A percentile compares a stretch with the other conserved stretches of the same genome.
Conservation (phyloP, 73 alveolate genomes). For the Tetrahymena malaccensis region DNA sequence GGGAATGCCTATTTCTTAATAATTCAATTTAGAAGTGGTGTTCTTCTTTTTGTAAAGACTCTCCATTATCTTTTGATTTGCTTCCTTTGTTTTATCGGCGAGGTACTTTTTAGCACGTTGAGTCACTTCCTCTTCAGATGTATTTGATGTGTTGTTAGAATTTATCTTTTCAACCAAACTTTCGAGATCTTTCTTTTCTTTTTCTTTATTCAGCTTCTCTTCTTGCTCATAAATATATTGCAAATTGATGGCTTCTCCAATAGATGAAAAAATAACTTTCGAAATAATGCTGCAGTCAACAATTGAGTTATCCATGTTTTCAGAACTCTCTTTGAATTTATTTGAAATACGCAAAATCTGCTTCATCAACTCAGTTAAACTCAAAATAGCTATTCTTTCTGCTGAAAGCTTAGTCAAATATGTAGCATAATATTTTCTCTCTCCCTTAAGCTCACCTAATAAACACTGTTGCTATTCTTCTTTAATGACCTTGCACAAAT, state of each 20-base stretch:
- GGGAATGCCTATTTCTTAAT: neutral
- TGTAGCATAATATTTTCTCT: neutral
- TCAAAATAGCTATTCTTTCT: conserved; percentile 24
- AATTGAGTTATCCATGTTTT: neutral
- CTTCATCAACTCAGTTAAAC: conserved; percentile 19
- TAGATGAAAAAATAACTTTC: conserved; percentile 1
- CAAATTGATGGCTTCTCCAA: conserved; percentile 14
- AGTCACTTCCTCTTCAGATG: conserved; percentile 1
- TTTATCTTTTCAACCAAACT: conserved; percentile 10
- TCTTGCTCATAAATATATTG: conserved; percentile 24
- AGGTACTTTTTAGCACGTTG: conserved; percentile 3
- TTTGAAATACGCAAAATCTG: neutral
- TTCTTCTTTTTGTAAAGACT: neutral
- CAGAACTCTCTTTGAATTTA: neutral
- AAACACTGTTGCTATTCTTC: conserved; percentile 44
- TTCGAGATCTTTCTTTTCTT: conserved; percentile 15
- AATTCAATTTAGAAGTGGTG: neutral
- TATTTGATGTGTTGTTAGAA: neutral
- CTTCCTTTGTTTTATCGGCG: neutral
- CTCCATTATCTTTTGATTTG: neutral
- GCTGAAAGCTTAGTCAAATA: neutral
- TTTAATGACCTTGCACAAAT: conserved; percentile 40
- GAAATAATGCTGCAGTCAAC: neutral
- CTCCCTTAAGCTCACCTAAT: conserved; percentile 6
- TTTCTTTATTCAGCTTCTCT: conserved; percentile 10